Base-by-base conservation (phyloP, 2,329 filamentous ascomycete genomes). In the Akanthomyces uredinophilus region DNA sequence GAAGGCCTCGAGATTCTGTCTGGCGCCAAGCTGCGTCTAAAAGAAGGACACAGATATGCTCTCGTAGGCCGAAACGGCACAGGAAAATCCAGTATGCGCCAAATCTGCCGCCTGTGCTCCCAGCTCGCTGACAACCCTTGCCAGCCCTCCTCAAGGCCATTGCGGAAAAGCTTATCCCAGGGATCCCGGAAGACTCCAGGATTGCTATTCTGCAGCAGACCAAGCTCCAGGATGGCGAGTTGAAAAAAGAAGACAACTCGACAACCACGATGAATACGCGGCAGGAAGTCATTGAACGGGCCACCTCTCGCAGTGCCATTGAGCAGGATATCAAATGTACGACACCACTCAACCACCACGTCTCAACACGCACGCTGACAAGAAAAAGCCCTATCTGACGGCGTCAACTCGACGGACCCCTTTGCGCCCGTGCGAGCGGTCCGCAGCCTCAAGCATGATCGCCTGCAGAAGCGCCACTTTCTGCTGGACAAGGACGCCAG, bases 31-130 rank as follows among this genome's bases (percentile, higher is more conserved):
- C 75, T 96, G 41, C 84, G 87, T 27, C 76, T 96, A 3, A 90
- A 94, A 66, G 84, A 87, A 55, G 88, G 89, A 0, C 80, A 86
- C 51, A 82, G 89, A 64, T 96, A 96, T 78, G 91, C 90, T 0
- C 78, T 96, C 1, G 79, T 94, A 22, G 92, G 91, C 0, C 82
- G 90, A 7, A 96, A 96, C 74, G 91, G 91, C 0, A 89, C 87
- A 2, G 92, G 91, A 6, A 96, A 96, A 71, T 93, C 90, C 4
- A 94, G 87, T 88, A 74, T 72, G 81, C 70, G 16, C 6, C 29
- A 5, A 52, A 8, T 24, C 39, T 47, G 20, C 6, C 29, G 58
- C 24, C 1, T 18, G 1, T 6, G 6, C 20, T 35, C 29, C n/a
- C 64, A 22, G 5, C 6, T 29, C 32, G 41, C 20, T 60, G 65